Conservation (phyloP, 805 yeast genomes). For the Naumovozyma dairenensis region DNA sequence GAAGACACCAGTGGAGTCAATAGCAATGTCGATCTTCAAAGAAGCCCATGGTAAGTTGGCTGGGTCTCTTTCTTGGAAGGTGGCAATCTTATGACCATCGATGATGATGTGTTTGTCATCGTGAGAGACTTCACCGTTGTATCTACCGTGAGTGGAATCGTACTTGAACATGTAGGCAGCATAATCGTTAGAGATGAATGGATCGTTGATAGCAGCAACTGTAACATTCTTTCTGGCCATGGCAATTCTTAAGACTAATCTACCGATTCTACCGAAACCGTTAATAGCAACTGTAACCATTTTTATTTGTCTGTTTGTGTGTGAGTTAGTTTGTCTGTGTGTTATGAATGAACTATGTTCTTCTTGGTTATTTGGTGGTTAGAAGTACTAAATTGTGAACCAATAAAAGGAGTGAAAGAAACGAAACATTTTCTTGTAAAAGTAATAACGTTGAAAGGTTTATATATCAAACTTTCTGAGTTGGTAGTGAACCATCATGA, state of each 20-base stretch:
- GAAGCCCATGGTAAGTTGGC: conserved; percentile 60
- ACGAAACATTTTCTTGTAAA: too few species aligned
- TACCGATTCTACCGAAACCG: conserved; percentile 69
- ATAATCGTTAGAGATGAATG: conserved; percentile 57
- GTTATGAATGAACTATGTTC: conserved; percentile 8
- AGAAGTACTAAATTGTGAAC: too few species aligned
- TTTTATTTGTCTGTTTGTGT: too few species aligned
- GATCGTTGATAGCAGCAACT: conserved; percentile 61
- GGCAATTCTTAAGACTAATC: conserved; percentile 58
- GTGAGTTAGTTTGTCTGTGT: conserved; percentile 2
- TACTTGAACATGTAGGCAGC: conserved; percentile 70
- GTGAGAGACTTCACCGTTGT: conserved; percentile 46
- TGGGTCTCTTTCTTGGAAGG: conserved; percentile 61
- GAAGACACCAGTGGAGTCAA: conserved; percentile 68
- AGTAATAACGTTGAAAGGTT: too few species aligned
- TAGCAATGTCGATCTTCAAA: conserved; percentile 49
- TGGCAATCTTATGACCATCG: conserved; percentile 41
- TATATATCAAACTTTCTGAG: too few species aligned
- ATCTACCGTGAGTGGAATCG: conserved; percentile 63
- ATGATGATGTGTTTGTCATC: conserved; percentile 44
- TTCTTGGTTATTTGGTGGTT: too few species aligned
- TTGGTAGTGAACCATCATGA: too few species aligned
- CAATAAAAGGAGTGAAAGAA: too few species aligned
- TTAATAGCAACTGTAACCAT: conserved; percentile 47
- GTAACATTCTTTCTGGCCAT: conserved; percentile 41